A percentile compares a stretch with the other conserved stretches of the same genome.
These are phyloP conservation scores for Amorphotheca resinae DNA, from an alignment of 495 filamentous ascomycete species.

Conservation along the genomic window DNA sequence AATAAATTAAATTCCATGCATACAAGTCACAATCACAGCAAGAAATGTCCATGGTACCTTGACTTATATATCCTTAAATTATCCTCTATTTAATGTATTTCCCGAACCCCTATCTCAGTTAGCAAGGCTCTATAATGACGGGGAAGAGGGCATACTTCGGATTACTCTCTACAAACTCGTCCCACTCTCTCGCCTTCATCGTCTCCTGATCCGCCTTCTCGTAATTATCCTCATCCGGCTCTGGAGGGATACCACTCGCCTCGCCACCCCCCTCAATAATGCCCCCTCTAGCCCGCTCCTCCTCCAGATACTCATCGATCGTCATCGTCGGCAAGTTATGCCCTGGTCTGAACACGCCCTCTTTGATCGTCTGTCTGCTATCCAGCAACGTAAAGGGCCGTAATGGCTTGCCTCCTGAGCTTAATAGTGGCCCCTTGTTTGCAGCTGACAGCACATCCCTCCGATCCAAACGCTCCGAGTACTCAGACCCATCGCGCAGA, in stretches of 20 bases:
- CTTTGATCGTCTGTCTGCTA: conserved; percentile 60
- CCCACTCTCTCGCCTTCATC: conserved; percentile 88
- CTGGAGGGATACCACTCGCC: conserved; percentile 52
- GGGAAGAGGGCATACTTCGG: conserved; percentile 38
- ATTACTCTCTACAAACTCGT: conserved; percentile 87
- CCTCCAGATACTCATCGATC: conserved; percentile 94
- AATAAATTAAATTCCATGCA: too few relatives aligned
- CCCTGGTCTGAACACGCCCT: conserved; percentile 79
- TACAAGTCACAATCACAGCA: too few relatives aligned
- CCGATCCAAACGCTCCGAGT: conserved; percentile 68
- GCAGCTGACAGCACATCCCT: conserved; percentile 38
- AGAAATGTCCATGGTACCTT: not conserved
- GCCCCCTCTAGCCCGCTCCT: conserved; percentile 76
- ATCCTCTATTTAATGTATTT: conserved; percentile 70
- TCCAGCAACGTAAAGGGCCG: conserved; percentile 82
- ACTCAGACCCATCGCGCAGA: conserved; percentile 23
- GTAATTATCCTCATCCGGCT: conserved; percentile 79
- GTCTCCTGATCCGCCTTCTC: conserved; percentile 80
- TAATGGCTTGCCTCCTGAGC: conserved; percentile 69
- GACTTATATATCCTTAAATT: not conserved
- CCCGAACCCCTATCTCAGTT: conserved; percentile 47
- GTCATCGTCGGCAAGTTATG: conserved; percentile 95
- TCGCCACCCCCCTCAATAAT: conserved; percentile 87
- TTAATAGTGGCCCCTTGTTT: conserved; percentile 65
- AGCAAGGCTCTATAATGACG: conserved; percentile 1